Evolutionary conservation across 345 rosid species (phyloP).

Genomic region (Eucalyptus victrix): DNA sequence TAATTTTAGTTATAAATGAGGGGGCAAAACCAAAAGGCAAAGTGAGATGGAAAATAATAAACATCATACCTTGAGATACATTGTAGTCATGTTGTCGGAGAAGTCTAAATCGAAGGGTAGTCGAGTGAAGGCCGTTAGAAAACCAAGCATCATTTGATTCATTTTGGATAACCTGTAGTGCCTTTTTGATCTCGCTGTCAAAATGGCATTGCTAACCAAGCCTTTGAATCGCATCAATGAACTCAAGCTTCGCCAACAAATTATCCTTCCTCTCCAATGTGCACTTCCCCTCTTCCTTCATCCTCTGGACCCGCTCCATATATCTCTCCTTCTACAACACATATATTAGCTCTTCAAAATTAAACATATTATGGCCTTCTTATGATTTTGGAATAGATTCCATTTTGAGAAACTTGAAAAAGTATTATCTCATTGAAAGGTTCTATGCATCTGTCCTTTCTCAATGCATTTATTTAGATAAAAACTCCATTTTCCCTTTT

Average conservation of each 20-base stretch:
- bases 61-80: constrained; percentile 3
- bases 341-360: neutral
- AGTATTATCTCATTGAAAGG: too few relatives aligned
- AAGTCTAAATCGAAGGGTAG: constrained; percentile 7
- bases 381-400: neutral
- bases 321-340: neutral
- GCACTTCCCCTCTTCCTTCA: neutral
- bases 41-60: neutral
- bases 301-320: neutral
- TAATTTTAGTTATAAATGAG: too few relatives aligned
- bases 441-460: too few relatives aligned
- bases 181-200: neutral
- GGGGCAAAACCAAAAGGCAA: neutral
- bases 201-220: constrained; percentile 6
- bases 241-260: neutral
- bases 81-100: constrained; percentile 4
- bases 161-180: neutral
- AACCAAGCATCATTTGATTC: neutral
- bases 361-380: neutral
- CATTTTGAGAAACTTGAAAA: too few relatives aligned
- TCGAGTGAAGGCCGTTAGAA: neutral
- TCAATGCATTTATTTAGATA: too few relatives aligned
- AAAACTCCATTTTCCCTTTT: too few relatives aligned
- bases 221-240: constrained; percentile 1
- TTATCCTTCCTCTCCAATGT: neutral